phyloP scores from a whole-genome alignment of 768 basidiomycete species.

The Auriscalpium orientale region DNA sequence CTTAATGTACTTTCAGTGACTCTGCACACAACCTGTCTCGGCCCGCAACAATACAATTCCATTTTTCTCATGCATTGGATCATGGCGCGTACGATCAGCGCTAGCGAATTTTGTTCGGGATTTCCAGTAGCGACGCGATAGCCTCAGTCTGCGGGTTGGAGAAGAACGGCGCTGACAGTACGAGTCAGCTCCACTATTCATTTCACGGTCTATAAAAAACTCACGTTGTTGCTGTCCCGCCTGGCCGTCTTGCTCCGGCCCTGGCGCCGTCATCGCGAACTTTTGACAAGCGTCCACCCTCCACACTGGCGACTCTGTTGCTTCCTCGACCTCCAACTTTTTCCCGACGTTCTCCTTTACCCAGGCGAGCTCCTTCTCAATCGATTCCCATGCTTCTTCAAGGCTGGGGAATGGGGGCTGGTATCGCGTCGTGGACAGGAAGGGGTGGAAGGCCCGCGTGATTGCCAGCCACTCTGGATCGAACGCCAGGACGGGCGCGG shows the following conservation, averaged over 20 bases:
- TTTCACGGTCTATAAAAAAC: not conserved
- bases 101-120: slow-evolving; percentile 43
- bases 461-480: slow-evolving; percentile 96
- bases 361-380: slow-evolving; percentile 60
- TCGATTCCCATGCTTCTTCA: slow-evolving; percentile 38
- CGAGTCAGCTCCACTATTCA: not conserved
- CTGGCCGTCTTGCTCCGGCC: not conserved
- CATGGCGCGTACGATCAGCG: too few species aligned
- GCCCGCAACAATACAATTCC: too few species aligned
- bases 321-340: slow-evolving; percentile 12
- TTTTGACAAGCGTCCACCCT: slow-evolving; percentile 8
- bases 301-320: not conserved
- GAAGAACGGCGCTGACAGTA: slow-evolving; percentile 37
- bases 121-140: slow-evolving; percentile 70
- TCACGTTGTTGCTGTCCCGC: not conserved
- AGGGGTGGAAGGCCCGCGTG: slow-evolving; percentile 76
- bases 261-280: slow-evolving; percentile 13
- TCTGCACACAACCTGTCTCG: too few species aligned
- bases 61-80: too few species aligned
- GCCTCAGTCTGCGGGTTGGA: slow-evolving; percentile 87
- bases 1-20: too few species aligned
- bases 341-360: slow-evolving; percentile 49
- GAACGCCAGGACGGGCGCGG: slow-evolving; percentile 44
- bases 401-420: slow-evolving; percentile 59
- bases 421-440: slow-evolving; percentile 45